Percentiles rank a stretch among this genome's conserved stretches.
These are phyloP conservation scores for Platanus orientalis DNA, from an alignment of 164 flowering plant species.

Conservation along the genomic window DNA sequence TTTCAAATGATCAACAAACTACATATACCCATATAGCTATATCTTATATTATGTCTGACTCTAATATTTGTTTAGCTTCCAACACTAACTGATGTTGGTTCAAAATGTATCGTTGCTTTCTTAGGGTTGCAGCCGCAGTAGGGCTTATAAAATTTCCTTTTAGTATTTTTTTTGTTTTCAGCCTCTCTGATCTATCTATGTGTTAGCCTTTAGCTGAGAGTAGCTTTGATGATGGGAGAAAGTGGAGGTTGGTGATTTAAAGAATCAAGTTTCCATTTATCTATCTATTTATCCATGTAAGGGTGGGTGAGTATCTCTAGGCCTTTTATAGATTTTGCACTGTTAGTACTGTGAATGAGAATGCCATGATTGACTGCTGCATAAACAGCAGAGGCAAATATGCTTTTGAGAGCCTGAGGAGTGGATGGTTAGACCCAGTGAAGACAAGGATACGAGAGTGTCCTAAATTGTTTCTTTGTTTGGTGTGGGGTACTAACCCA, in stretches of 20 bases:
- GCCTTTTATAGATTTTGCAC: neutral
- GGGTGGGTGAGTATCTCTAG: neutral
- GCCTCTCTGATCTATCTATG: neutral
- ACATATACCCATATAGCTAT: neutral
- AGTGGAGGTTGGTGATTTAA: too few relatives aligned
- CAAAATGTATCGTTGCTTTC: neutral
- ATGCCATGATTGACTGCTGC: neutral
- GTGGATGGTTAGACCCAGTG: neutral
- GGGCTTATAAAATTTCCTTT: neutral
- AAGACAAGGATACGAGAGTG: neutral
- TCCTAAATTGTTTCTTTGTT: neutral
- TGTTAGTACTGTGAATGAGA: neutral
- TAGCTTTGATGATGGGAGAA: too few relatives aligned
- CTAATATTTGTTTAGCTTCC: neutral
- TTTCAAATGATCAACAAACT: slow-evolving; percentile 37
- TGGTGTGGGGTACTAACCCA: neutral
- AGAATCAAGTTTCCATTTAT: neutral
- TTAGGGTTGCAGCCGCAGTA: neutral
- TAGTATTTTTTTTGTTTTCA: neutral
- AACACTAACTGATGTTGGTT: neutral
- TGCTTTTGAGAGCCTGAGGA: neutral
- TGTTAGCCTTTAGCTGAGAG: too few relatives aligned
- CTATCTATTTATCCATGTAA: too few relatives aligned
- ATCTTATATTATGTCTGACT: neutral
- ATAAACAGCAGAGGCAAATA: neutral